Evolutionary conservation across 495 filamentous ascomycete genomes (phyloP), one percentile per base, ranked within the genome.

Genomic region (Astrothelium macrocarpum): DNA sequence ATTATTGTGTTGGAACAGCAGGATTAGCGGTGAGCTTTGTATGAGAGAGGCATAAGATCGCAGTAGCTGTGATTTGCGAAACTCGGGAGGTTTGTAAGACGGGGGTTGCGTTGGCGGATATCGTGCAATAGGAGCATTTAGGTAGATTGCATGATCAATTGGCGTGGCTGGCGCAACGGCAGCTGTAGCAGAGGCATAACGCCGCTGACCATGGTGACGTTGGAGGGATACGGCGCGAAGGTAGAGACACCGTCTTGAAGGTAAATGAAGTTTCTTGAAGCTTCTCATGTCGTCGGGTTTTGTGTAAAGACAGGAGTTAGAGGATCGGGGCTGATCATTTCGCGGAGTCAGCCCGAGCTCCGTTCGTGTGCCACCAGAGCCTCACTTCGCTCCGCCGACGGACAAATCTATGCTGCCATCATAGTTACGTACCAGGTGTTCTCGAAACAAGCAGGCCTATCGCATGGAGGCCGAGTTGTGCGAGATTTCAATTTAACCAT

Each of bases 1-100:
- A 75, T 97, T 97, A 81, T 92, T 96, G 81, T 97, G 94, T 76
- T 97, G 93, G 81, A 98, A 93, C 70, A 97, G 79, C 64, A 98
- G 82, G 71, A 96, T 87, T 28, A 97, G 76, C 53, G 94, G 91
- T 20, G 89, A 86, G 42, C 91, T 91, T 49, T 89, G 90, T 65
- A 98, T 84, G 65, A 97, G 81, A 9, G 95, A 95, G 64, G 92
- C 93, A 78, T 98, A 98, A 74, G 88, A 84, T 59, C 94, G 86
- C 67, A 95, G 87, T 53, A 98, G 86, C 74, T 97, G 93, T n/a
- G 93, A 87, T 78, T 97, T 95, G 66, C 94, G 89, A 71, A 86
- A 83, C 67, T 95, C 87, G 43, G 93, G 84, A 32, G 85, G 87
- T 68, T 90, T 87, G 74, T 94, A 85, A 34, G 90, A 97, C 11